These are phyloP conservation scores for Lunularia cruciata DNA, from an alignment of 225 moss, liverwort and hornwort genomes.

Conservation along the genomic window DNA sequence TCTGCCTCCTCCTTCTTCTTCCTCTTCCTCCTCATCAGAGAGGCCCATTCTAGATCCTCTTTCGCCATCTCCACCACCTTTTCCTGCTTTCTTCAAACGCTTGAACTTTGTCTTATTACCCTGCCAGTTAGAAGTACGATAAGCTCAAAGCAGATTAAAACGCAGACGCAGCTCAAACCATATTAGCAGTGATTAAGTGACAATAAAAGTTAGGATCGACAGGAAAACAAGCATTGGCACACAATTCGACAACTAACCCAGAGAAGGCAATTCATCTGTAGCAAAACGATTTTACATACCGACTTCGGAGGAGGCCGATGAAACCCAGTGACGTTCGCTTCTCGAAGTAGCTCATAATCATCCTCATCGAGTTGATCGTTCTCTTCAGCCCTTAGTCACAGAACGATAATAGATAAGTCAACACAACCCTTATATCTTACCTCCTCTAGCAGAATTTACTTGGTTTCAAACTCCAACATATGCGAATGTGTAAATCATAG, in stretches of 20 bases:
- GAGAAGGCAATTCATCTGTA: not conserved
- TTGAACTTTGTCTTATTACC: slow-evolving; percentile 89
- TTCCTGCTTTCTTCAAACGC: slow-evolving; percentile 82
- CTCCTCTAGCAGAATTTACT: too few species aligned
- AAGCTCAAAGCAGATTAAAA: too few species aligned
- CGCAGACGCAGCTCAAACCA: too few species aligned
- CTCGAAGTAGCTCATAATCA: slow-evolving; percentile 93
- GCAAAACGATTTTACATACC: slow-evolving; percentile 29
- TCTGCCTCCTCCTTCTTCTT: slow-evolving; percentile 78
- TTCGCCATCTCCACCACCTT: slow-evolving; percentile 67
- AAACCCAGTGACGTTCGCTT: slow-evolving; percentile 88
- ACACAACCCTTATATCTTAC: too few species aligned
- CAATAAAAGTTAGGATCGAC: not conserved
- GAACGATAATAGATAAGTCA: not conserved
- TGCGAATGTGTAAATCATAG: too few species aligned
- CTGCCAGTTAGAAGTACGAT: slow-evolving; percentile 33
- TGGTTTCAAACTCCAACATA: too few species aligned
- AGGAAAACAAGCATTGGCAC: not conserved
- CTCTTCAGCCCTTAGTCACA: slow-evolving; percentile 67
- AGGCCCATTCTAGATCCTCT: slow-evolving; percentile 55
- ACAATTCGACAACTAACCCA: not conserved
- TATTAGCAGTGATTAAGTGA: too few species aligned
- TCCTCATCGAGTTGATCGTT: slow-evolving; percentile 91
- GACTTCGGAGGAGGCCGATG: slow-evolving; percentile 82
- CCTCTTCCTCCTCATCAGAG: slow-evolving; percentile 91